Evolutionary conservation across 148 eudicot genomes (phyloP).

Genomic region (Spergularia marina): DNA sequence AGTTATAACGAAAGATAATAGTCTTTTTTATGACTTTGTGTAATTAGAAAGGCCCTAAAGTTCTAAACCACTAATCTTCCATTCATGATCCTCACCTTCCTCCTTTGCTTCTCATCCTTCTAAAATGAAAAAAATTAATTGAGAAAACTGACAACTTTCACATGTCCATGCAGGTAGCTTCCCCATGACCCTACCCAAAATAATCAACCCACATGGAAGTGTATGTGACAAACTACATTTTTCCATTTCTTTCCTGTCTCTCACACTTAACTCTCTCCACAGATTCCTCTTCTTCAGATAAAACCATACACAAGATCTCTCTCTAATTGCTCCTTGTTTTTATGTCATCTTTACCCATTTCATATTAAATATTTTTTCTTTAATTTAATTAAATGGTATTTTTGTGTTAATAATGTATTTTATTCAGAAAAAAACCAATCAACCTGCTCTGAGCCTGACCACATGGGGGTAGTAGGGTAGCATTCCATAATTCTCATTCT

Average conservation of each 20-base stretch:
- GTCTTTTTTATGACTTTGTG: too few relatives aligned
- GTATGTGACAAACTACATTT: constrained; percentile 19
- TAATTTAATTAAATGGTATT: neutral
- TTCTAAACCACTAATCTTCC: neutral
- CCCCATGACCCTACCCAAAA: constrained; percentile 30
- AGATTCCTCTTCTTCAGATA: constrained; percentile 26
- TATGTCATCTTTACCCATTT: too few relatives aligned
- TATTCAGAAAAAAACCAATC: constrained; percentile 15
- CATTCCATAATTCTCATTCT: constrained; percentile 25
- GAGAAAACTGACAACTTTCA: constrained; percentile 46
- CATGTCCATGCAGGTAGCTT: constrained; percentile 50
- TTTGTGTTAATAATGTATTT: neutral
- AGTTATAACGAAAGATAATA: too few relatives aligned
- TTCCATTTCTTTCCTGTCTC: neutral
- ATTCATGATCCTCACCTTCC: neutral
- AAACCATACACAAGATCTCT: constrained; percentile 25
- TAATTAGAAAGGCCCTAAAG: too few relatives aligned
- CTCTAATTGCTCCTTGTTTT: constrained; percentile 2
- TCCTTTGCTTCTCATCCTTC: neutral
- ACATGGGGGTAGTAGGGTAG: constrained; percentile 28
- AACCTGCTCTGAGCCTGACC: constrained; percentile 28
- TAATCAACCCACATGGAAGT: constrained; percentile 52
- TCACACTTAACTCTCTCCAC: neutral
- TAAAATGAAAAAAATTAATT: neutral
- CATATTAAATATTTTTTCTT: neutral